Evolutionary conservation across 2,329 filamentous ascomycete species (phyloP), one percentile per base, ranked within the genome.

Genomic region (Cladosporium sphaerospermum): DNA sequence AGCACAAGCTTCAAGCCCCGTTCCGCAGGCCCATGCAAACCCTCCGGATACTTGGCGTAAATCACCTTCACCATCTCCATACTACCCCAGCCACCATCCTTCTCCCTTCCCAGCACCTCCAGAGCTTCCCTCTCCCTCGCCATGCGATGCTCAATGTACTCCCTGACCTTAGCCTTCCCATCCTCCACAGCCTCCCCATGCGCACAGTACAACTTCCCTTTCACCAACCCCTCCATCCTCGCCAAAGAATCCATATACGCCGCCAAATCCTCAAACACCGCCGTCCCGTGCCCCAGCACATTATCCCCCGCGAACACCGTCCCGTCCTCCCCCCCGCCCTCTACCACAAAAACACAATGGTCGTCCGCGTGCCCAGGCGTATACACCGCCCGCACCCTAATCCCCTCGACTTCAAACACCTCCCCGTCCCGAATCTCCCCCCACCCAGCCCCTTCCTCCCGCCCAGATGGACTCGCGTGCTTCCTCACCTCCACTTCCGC

Each of bases 261-360:
- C 1, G 72, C 68, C 8, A 95, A 75, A 58, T 93, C 82, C 67
- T 95, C 88, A 60, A 95, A 95, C 0, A 93, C 88, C 3, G 87
- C 84, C 2, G 88, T 95, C 10, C 89, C 89, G 56, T 95, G 88
- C 1, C 90, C 90, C 2, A 96, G 77, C 1, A 96, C 85, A 65
- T 92, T 95, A 69, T 96, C 90, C 6, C 86, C 90, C 0, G 89
- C 95, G 68, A 96, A 93, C 73, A 96, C 83, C 39, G 88, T 85
- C 18, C 48, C 48, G 18, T 44, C 48, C 36, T 39, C 36, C 6
- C 9, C 34, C 10, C 10, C 34, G 10, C 34, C 34, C 61, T 89
- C 79, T 63, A 95, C 78, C 4, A 90, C 68, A 60, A 96, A 85
- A 14, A 79, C 82, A 77, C 91, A 85, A 67, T 96, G 92, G 64